These are phyloP conservation scores for Porpolomopsis calyptriformis DNA, from an alignment of 768 basidiomycete genomes.

Conservation along the genomic window DNA sequence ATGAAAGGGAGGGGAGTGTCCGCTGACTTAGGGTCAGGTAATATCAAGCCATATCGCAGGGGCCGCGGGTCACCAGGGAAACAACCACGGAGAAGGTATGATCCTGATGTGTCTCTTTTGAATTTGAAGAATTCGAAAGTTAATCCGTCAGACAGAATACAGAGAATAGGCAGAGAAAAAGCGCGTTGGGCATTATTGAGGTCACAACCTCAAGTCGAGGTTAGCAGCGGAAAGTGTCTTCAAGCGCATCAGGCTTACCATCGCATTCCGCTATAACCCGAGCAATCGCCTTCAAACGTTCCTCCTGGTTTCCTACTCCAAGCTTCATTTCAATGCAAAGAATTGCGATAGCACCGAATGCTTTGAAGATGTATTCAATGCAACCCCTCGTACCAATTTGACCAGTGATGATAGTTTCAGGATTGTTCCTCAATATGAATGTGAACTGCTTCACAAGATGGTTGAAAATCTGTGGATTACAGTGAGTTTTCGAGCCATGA, in stretches of 20 bases:
- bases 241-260: background rate
- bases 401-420: background rate
- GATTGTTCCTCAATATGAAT: background rate
- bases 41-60: background rate
- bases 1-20: background rate
- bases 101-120: background rate
- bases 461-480: conserved; percentile 1
- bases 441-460: background rate
- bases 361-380: background rate
- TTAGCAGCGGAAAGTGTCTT: background rate
- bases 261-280: conserved; percentile 2
- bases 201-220: background rate
- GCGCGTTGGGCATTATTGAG: background rate
- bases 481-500: background rate
- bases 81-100: background rate
- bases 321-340: background rate
- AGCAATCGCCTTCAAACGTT: conserved; percentile 1
- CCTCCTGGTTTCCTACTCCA: background rate
- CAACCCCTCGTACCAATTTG: background rate
- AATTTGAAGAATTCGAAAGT: conserved; percentile 1
- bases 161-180: background rate
- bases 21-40: background rate
- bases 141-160: background rate
- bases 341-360: background rate
- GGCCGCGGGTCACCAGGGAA: conserved; percentile 1